Base-by-base conservation (phyloP, 169 alveolate species). In the Babesia sp. region DNA sequence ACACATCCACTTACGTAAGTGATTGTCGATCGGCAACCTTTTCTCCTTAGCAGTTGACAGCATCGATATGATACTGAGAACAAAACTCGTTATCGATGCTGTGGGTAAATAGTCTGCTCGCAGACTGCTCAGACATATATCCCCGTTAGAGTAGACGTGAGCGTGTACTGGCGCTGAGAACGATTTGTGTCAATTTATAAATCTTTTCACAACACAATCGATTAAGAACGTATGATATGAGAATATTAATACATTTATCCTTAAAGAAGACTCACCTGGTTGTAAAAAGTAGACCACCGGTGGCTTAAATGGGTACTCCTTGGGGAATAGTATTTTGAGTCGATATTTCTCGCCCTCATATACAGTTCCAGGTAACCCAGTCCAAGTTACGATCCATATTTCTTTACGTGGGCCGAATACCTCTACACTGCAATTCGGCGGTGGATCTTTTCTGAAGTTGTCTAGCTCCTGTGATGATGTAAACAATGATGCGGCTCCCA, bases 121-220 rank as follows among this genome's bases (percentile, higher is more conserved):
- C 45, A 91, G 76, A 53, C 88, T 63, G 53, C 91, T 90, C 73
- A 91, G 60, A 57, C 95, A 91, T 37, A 91, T 87, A 58, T 90
- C 95, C 24, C 95, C 95, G 73, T 91, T 91, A 39, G 95, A 80
- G 84, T 91, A 91, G 45, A 91, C 94, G 75, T 91, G 95, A 6
- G 92, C 79, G 57, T 90, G 95, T 16, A 75, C 87, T 24, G 95
- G 95, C 41, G 95, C 94, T 81, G 90, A 73, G 44, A 41, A 20
- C 34, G 31, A 59, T 59, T n/a, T 14, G 22, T 4, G 55, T 16
- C 36, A 18, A 20, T 44, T 4, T 1, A 44, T 1, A 24, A n/a
- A 4, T 24, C 14, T 7, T 31, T n/a, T 12, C 7, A 14, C 36
- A 1, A 44, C 14, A 7, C 7, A 29, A 1, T 2, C 58, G 28